phyloP scores from a whole-genome alignment of 768 basidiomycete genomes.

The Mycena galericulata region DNA sequence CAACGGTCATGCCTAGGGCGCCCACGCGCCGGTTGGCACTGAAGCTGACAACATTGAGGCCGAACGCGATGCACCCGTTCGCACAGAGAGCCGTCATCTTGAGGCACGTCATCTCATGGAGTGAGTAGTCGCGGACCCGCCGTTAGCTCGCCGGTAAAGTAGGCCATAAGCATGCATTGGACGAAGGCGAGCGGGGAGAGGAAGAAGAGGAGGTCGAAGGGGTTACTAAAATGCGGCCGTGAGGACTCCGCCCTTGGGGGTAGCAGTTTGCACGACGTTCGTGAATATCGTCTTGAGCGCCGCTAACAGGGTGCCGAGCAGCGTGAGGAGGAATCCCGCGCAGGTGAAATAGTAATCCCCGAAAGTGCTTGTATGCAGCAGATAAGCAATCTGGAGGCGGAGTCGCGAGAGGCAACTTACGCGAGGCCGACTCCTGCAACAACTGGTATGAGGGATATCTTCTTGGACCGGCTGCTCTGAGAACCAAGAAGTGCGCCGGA shows the following conservation, averaged over 20 bases:
- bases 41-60: slow-evolving; percentile 93
- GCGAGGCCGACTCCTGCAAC: slow-evolving; percentile 92
- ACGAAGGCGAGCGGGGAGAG: slow-evolving; percentile 94
- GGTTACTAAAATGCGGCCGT: slow-evolving; percentile 28
- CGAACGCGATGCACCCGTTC: slow-evolving; percentile 92
- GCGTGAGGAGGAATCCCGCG: slow-evolving; percentile 87
- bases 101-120: slow-evolving; percentile 49
- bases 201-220: slow-evolving; percentile 83
- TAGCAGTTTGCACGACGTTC: slow-evolving; percentile 75
- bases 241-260: background rate
- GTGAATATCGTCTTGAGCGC: slow-evolving; percentile 95
- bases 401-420: slow-evolving; percentile 56
- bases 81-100: slow-evolving; percentile 68
- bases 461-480: slow-evolving; percentile 68
- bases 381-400: slow-evolving; percentile 5
- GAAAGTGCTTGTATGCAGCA: slow-evolving; percentile 76
- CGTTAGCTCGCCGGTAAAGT: slow-evolving; percentile 85
- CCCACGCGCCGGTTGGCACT: slow-evolving; percentile 95
- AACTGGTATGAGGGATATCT: slow-evolving; percentile 85
- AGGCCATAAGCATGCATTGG: slow-evolving; percentile 84
- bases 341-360: slow-evolving; percentile 95
- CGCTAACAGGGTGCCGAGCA: slow-evolving; percentile 91
- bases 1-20: slow-evolving; percentile 91
- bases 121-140: slow-evolving; percentile 64
- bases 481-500: slow-evolving; percentile 76